Evolutionary conservation across 2,329 filamentous ascomycete species (phyloP), one percentile per base, ranked within the genome.

Genomic region (Coniochaeta ligniaria): DNA sequence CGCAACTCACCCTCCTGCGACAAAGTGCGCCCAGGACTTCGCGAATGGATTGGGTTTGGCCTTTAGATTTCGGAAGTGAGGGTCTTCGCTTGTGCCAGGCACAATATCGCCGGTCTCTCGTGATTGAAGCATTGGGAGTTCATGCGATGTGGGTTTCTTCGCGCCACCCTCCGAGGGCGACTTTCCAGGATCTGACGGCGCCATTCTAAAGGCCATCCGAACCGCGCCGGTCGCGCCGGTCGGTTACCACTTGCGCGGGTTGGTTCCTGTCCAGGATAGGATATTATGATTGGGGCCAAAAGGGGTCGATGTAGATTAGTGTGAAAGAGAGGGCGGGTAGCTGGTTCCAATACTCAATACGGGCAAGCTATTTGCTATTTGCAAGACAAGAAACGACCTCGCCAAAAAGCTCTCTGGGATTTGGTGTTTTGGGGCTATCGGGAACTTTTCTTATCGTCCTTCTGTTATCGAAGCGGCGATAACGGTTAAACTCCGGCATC

Each of bases 11-110:
- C 87, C 93, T 81, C 93, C 93, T 60, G 93, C 93, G 61, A 96
- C 83, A 70, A 97, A 88, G 79, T 96, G 92, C 63, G 92, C 90
- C 90, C 92, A 96, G 73, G 92, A 92, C 74, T 92, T 93, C 20
- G 87, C 80, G 68, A 83, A 83, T 2, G 83, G 81, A 41, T 79
- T 73, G 17, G 73, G 71, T 64, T 78, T 76, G 59, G 72, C 66
- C 58, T 67, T 62, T 20, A 72, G 69, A 60, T 62, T 70, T 38
- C 2, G 62, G 59, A 57, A 61, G 57, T 24, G 68, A 61, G 63
- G 72, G 64, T 60, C 54, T 38, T 57, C 54, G n/a, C 31, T 36
- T 12, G 54, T 57, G 9, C 54, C 54, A 14, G 83, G 80, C 3
- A 81, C 69, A 5, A 80, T 74, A 60, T 83, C 83, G 38, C 85